These are phyloP conservation scores for Carex arenaria DNA, from an alignment of 202 grass and related monocot genomes.

Conservation along the genomic window DNA sequence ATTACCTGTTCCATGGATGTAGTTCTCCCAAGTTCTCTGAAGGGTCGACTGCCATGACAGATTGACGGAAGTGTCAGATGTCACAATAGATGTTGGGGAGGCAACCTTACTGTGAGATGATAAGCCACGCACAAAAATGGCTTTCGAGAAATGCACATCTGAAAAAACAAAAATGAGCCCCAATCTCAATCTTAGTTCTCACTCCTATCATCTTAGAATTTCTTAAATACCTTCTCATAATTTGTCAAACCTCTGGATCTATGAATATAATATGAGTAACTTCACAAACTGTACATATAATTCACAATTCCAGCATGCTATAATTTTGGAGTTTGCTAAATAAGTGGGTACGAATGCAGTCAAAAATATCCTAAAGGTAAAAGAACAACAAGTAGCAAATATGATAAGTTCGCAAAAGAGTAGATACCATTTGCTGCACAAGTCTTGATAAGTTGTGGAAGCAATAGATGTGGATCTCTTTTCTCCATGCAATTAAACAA, in stretches of 20 bases:
- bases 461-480: constrained; percentile 43
- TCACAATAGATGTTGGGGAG: constrained; percentile 52
- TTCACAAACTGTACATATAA: background rate
- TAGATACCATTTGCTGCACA: constrained; percentile 35
- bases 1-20: constrained; percentile 47
- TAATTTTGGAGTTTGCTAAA: background rate
- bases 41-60: constrained; percentile 79
- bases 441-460: constrained; percentile 30
- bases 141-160: constrained; percentile 73
- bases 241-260: background rate
- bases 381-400: background rate
- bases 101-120: constrained; percentile 73
- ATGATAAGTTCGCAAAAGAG: background rate
- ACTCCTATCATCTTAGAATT: background rate
- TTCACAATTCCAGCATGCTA: background rate
- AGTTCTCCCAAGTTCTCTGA: constrained; percentile 69
- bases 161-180: constrained; percentile 13
- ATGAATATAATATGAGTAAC: background rate
- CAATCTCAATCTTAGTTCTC: background rate
- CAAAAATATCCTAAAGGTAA: background rate
- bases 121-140: constrained; percentile 84
- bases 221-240: background rate
- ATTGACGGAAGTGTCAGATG: constrained; percentile 47
- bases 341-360: background rate
- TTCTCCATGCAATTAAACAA: constrained; percentile 57